Percentiles rank a stretch among this genome's conserved stretches.
These are phyloP conservation scores for Austroboletus eburneus DNA, from an alignment of 768 basidiomycete species.

Conservation along the genomic window DNA sequence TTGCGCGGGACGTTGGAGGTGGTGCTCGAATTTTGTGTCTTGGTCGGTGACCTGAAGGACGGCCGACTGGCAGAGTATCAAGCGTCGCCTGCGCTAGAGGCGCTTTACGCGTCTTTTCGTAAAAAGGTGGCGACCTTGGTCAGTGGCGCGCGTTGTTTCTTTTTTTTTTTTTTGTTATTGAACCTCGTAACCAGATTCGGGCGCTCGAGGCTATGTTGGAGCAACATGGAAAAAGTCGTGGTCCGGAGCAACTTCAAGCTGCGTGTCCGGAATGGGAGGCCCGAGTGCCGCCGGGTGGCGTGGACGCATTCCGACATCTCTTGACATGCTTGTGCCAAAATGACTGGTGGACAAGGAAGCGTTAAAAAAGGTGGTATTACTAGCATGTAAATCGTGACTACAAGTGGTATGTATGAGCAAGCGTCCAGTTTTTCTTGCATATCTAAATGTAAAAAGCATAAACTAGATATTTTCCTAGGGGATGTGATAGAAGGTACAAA, in stretches of 20 bases:
- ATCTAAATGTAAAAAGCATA: conserved; percentile 27
- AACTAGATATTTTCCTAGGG: conserved; percentile 11
- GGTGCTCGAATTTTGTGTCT: conserved; percentile 62
- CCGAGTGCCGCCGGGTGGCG: conserved; percentile 44
- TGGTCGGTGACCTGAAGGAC: conserved; percentile 57
- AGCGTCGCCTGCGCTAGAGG: conserved; percentile 53
- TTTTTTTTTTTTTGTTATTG: no score
- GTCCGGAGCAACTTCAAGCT: conserved; percentile 19
- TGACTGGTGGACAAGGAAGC: conserved; percentile 51
- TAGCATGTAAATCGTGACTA: conserved; percentile 8
- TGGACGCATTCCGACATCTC: conserved; percentile 52
- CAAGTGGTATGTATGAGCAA: conserved; percentile 8
- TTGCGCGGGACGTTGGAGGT: conserved; percentile 60
- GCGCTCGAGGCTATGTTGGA: conserved; percentile 55
- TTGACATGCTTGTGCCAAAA: conserved; percentile 50
- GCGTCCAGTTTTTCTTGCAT: conserved; percentile 1
- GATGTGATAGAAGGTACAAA: no score
- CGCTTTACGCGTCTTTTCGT: conserved; percentile 50
- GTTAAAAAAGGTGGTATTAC: neutral
- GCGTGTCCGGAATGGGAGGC: conserved; percentile 27
- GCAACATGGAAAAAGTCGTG: conserved; percentile 35
- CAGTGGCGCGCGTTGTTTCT: conserved; percentile 32
- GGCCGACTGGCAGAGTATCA: conserved; percentile 58
- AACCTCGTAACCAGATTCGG: conserved; percentile 42
- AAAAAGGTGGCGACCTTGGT: conserved; percentile 57